phyloP scores from a whole-genome alignment of 2,329 filamentous ascomycete species.

The Verticillium zaregamsianum region DNA sequence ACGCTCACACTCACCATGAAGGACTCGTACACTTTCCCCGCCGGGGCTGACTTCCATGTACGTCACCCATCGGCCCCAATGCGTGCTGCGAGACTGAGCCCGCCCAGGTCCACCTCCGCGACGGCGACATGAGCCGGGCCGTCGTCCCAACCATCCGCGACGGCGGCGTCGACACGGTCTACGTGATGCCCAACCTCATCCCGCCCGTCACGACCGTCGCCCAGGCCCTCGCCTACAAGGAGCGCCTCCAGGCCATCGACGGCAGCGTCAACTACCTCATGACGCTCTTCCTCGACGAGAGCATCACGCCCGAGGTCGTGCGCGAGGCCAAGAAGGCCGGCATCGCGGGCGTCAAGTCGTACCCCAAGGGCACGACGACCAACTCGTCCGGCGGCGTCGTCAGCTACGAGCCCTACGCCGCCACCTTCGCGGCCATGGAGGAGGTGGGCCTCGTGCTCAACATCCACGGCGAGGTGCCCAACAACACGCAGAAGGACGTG shows the following conservation, averaged over 20 bases:
- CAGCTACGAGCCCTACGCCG: slow-evolving; percentile 66
- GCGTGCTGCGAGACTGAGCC: neutral
- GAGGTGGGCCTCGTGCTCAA: slow-evolving; percentile 78
- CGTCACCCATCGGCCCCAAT: neutral
- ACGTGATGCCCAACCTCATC: slow-evolving; percentile 61
- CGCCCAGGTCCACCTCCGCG: slow-evolving; percentile 63
- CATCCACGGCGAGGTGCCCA: slow-evolving; percentile 82
- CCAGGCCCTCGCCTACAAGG: slow-evolving; percentile 63
- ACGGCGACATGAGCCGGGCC: slow-evolving; percentile 60
- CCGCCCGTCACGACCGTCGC: slow-evolving; percentile 59
- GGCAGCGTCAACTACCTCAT: slow-evolving; percentile 66
- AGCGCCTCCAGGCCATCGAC: slow-evolving; percentile 54
- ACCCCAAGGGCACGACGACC: slow-evolving; percentile 51
- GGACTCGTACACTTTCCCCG: slow-evolving; percentile 1
- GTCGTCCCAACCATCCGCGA: slow-evolving; percentile 47
- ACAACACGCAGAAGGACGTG: slow-evolving; percentile 31
- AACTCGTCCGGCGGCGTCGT: slow-evolving; percentile 67
- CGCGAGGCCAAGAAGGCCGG: slow-evolving; percentile 68
- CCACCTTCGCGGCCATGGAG: slow-evolving; percentile 88
- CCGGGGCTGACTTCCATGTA: slow-evolving; percentile 1
- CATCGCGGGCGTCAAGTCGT: slow-evolving; percentile 62
- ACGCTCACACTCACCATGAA: neutral
- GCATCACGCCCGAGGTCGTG: slow-evolving; percentile 65
- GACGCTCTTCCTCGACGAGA: slow-evolving; percentile 65
- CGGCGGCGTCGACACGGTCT: slow-evolving; percentile 63